Conservation (phyloP, 164 flowering plant species). For the Kingdonia uniflora region DNA sequence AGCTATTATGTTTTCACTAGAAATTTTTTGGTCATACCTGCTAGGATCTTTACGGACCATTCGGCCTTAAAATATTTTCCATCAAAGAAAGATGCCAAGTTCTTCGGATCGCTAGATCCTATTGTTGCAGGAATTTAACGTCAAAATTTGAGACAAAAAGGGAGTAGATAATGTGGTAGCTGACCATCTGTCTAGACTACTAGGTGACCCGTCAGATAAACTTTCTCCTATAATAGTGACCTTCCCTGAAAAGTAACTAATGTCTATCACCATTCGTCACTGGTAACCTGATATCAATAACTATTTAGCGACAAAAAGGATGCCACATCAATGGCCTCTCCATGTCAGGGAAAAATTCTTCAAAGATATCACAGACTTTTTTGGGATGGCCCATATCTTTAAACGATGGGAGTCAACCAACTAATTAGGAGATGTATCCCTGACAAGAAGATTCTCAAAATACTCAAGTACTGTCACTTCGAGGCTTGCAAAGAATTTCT, state of each 20-base stretch:
- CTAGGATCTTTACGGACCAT: too few species aligned
- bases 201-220: neutral
- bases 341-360: neutral
- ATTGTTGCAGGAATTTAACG: neutral
- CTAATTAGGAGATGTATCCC: neutral
- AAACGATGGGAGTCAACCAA: neutral
- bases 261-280: neutral
- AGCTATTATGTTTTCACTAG: too few species aligned
- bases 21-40: too few species aligned
- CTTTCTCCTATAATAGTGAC: neutral
- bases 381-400: neutral
- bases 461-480: too few species aligned
- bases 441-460: neutral
- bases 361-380: neutral
- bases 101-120: too few species aligned
- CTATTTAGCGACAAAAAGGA: neutral
- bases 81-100: too few species aligned
- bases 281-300: slow-evolving; percentile 1
- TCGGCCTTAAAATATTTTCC: too few species aligned
- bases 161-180: neutral
- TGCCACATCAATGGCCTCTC: neutral
- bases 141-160: neutral
- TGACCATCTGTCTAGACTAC: slow-evolving; percentile 1
- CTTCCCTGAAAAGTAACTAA: neutral
- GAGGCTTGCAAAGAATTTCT: too few species aligned